Conservation (phyloP, 148 eudicot species). For the Arbutus unedo region DNA sequence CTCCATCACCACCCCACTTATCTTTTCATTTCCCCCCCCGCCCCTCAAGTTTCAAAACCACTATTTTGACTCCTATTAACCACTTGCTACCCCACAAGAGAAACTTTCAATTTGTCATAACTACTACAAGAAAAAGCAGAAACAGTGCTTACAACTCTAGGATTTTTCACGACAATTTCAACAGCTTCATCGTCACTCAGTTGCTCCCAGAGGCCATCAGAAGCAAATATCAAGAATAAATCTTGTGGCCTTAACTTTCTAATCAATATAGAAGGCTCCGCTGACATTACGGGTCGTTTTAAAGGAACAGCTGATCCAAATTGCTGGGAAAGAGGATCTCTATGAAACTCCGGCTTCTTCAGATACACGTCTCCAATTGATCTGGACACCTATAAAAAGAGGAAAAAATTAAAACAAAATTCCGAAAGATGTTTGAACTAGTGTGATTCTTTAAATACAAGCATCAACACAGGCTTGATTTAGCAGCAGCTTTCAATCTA, state of each 20-base stretch:
- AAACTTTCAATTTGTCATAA: background rate
- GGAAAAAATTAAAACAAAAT: background rate
- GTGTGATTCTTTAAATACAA: background rate
- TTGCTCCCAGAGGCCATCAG: conserved; percentile 47
- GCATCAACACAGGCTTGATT: background rate
- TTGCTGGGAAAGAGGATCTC: conserved; percentile 31
- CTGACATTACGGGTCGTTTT: conserved; percentile 34
- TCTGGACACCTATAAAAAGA: conserved; percentile 29
- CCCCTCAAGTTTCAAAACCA: background rate
- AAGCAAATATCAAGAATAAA: conserved; percentile 37
- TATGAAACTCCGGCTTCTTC: conserved; percentile 33
- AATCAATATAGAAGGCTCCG: conserved; percentile 35
- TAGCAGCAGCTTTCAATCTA: background rate
- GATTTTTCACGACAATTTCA: conserved; percentile 28
- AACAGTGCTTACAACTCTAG: conserved; percentile 24
- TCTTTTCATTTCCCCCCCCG: background rate
- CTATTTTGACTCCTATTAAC: background rate
- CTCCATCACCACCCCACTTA: background rate
- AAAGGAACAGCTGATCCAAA: conserved; percentile 23
- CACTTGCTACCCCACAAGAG: background rate
- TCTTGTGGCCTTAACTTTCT: conserved; percentile 28
- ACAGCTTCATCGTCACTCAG: conserved; percentile 30
- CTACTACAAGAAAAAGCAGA: background rate
- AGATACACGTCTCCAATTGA: conserved; percentile 36
- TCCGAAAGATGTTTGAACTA: background rate